These are phyloP conservation scores for Typha latifolia DNA, from an alignment of 176 grass and related monocot species.

Conservation along the genomic window DNA sequence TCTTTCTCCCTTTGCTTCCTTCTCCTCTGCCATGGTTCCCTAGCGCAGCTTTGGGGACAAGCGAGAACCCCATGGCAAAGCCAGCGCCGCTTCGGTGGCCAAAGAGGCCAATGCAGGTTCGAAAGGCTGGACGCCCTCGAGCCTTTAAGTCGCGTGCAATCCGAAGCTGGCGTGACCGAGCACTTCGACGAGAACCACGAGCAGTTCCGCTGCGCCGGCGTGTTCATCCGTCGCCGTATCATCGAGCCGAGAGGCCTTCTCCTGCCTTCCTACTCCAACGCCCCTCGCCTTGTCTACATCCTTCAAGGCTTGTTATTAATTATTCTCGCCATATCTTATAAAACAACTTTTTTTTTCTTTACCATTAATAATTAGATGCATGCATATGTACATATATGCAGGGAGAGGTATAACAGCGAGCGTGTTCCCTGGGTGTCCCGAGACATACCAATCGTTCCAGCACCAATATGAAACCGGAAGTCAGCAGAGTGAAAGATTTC, in stretches of 20 bases:
- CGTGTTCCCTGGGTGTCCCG: background rate
- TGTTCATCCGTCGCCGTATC: slow-evolving; percentile 8
- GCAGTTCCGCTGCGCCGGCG: slow-evolving; percentile 23
- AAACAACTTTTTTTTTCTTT: no score
- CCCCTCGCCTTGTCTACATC: slow-evolving; percentile 23
- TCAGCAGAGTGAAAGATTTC: background rate
- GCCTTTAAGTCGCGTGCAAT: slow-evolving; percentile 5
- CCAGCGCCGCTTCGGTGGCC: background rate
- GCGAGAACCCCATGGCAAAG: background rate
- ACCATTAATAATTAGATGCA: background rate
- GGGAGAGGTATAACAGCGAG: background rate
- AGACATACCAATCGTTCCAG: background rate
- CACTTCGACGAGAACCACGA: slow-evolving; percentile 25
- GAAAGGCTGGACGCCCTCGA: background rate
- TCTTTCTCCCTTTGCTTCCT: background rate
- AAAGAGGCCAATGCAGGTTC: background rate
- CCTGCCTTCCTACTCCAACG: slow-evolving; percentile 26
- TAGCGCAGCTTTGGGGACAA: background rate
- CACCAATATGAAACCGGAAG: background rate
- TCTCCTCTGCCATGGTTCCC: background rate
- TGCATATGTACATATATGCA: background rate
- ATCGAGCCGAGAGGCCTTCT: slow-evolving; percentile 28
- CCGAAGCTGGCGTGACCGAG: slow-evolving; percentile 35
- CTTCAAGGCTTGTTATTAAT: slow-evolving; percentile 15
- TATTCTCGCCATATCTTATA: no score